Evolutionary conservation across 805 yeast genomes (phyloP), one percentile per base, ranked within the genome.

Genomic region (Ogataea pignaliae): DNA sequence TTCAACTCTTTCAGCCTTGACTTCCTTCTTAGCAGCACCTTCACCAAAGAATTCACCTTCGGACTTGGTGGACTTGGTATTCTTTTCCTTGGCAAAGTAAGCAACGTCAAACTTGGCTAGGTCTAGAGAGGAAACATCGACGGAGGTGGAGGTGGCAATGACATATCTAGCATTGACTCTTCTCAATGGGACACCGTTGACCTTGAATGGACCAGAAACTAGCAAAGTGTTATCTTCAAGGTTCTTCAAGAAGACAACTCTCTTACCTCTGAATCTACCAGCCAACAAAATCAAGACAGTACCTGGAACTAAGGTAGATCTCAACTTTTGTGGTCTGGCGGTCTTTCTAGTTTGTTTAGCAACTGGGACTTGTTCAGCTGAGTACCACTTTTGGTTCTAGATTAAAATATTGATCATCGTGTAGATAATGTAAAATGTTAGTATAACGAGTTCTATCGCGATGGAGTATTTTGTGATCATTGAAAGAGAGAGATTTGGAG

Each of bases 181-280:
- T 86, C 98, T 89, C 72, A 91, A 81, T 73, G 99, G 99, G 60
- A 91, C 99, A 81, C 99, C 99, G 80, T 91, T 91, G 66, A 91
- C 86, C 83, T 93, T 91, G 96, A 93, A 93, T 66, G 99, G 99
- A 71, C 99, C 99, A 53, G 97, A 78, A 56, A 91, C 96, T 70
- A 91, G 85, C 65, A 91, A 80, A 58, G 97, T 91, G 89, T 89
- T 88, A 82, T 93, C 99, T 78, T 88, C 96, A 70, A 93, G 82
- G 73, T 83, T 75, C 85, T 91, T 91, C 72, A 91, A 84, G 86
- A 85, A 87, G 59, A 91, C 97, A 65, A 93, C 99, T 79, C 99
- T 90, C 88, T 91, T 93, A 74, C 99, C 99, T 78, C 99, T 88
- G 96, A 89, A 91, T 77, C 97, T 88, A 73, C 99, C 99, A 65